Evolutionary conservation across 148 eudicot genomes (phyloP), one percentile per base, ranked within the genome.

Genomic region (Talinum fruticosum): DNA sequence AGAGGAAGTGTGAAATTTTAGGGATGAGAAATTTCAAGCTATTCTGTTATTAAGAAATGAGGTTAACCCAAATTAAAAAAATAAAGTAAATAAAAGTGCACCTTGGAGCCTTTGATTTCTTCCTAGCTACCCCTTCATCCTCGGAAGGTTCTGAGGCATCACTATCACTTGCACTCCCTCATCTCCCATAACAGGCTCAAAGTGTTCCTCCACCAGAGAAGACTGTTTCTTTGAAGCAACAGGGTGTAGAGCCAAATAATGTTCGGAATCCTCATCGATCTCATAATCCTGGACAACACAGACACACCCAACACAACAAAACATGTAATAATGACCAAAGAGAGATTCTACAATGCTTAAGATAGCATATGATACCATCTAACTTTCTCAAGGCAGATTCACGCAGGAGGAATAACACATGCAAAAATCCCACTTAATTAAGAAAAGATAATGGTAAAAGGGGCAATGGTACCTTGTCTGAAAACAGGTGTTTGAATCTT

Each of bases 381-480:
- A 49, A 49, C 54, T n/a, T 12, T 13, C 54, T 10, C 54, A 49
- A 49, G 54, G 54, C 30, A 64, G 33, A 64, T 28, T 24, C 32
- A 64, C 28, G 32, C 71, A 67, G 34, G 4, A 65, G 12, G 12
- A 29, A 38, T 24, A 66, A 16, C 54, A 13, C 38, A 29, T 44
- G 57, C 53, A 16, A 30, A 65, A 26, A 66, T 16, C 67, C 78
- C 21, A 10, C 38, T n/a, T 19, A 5, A 28, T 21, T 33, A 47
- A 21, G 10, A 70, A 54, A 21, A 33, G 5, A 74, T 49, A 38
- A 47, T 14, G 28, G 1, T 5, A 21, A 5, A 21, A 21, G n/a
- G n/a, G n/a, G n/a, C n/a, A n/a, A n/a, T n/a, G n/a, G n/a, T 93
- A 96, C 99, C 92, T 87, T 78, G 51, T 91, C 82, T 33, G 80